Evolutionary conservation across 192 early-diverging fungal species (phyloP).

Genomic region (Rhizophagus prolifer): DNA sequence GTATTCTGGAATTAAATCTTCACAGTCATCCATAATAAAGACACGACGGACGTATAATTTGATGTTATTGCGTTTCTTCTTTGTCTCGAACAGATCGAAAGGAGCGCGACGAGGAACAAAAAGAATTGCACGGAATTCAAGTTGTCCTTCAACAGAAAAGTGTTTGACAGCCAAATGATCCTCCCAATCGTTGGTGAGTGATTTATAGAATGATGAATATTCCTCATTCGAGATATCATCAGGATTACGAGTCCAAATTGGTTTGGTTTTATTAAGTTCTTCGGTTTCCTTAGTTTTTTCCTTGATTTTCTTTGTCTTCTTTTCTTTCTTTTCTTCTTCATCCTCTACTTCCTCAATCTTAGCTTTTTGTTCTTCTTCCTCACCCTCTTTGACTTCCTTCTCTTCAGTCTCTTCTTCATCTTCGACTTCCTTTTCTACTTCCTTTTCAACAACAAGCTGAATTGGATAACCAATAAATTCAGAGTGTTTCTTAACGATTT

Average conservation of each 20-base stretch:
- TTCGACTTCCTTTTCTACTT: conserved; percentile 97
- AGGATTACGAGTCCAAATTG: conserved; percentile 99
- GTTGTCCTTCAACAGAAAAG: conserved; percentile 99
- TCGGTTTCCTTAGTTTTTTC: conserved; percentile 36
- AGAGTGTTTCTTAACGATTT: conserved; percentile 99
- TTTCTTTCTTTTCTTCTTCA: conserved; percentile 32
- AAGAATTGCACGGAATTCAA: conserved; percentile 99
- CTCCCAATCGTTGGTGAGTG: conserved; percentile 98
- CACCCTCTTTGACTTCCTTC: conserved; percentile 43
- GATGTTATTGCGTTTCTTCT: conserved; percentile 99
- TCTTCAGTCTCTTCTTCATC: conserved; percentile 74
- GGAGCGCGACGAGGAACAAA: conserved; percentile 96
- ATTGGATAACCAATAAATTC: conserved; percentile 99
- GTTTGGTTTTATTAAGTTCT: conserved; percentile 99
- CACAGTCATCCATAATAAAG: conserved; percentile 99
- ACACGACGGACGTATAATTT: conserved; percentile 99
- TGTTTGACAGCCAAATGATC: conserved; percentile 97
- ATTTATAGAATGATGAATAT: conserved; percentile 98
- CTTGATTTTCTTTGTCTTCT: conserved; percentile 26
- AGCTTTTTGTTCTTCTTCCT: background rate
- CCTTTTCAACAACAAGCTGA: conserved; percentile 93
- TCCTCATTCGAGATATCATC: conserved; percentile 96
- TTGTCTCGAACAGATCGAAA: conserved; percentile 96
- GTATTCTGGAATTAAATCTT: conserved; percentile 99
- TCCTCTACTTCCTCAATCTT: conserved; percentile 33